Base-by-base conservation (phyloP, 2,329 filamentous ascomycete species). In the Aspergillus bombycis region DNA sequence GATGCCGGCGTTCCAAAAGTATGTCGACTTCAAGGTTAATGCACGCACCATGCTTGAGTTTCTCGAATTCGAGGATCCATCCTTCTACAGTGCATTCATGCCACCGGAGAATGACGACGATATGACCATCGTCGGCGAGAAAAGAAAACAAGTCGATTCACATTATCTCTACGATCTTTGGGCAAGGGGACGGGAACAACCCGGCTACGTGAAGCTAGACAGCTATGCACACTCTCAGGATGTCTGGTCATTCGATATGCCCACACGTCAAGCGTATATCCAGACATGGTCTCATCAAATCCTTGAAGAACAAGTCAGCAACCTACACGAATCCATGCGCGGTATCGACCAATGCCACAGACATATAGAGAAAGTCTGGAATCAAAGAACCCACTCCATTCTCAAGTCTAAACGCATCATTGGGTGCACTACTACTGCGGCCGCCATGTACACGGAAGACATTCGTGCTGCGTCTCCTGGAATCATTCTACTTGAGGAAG, bases 401-500 rank as follows among this genome's bases (percentile, higher is more conserved):
- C 79, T 92, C 2, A 74, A 76, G n/a, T 72, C 69, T 0, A 90
- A 86, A 68, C 79, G 84, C 1, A 82, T 93, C 14, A 88, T 93
- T 50, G 89, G 83, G 0, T 91, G 88, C 66, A 93, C 91, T 0
- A 93, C 90, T 0, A 93, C 88, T 0, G 89, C 81, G 0, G 89
- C 89, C 0, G 88, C 91, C 0, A 92, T 83, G 75, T 84, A 90
- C 57, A 76, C 81, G 0, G 75, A 82, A 0, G 78, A 85, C 1
- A 81, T 93, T 10, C 81, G 81, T 5, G 78, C 81, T 0, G 85
- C 84, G 0, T 74, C 77, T 0, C 88, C 89, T 0, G 86, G 87
- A 1, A 79, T 91, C 3, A 75, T 92, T 1, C 71, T 93, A 0
- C 85, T 91, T 0, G 90, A 93, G 72, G 90, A 93, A 74, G 90